A percentile compares a stretch with the other conserved stretches of the same genome.
Evolutionary conservation across 495 filamentous ascomycete species (phyloP).

Genomic region (Aspergillus baeticus): DNA sequence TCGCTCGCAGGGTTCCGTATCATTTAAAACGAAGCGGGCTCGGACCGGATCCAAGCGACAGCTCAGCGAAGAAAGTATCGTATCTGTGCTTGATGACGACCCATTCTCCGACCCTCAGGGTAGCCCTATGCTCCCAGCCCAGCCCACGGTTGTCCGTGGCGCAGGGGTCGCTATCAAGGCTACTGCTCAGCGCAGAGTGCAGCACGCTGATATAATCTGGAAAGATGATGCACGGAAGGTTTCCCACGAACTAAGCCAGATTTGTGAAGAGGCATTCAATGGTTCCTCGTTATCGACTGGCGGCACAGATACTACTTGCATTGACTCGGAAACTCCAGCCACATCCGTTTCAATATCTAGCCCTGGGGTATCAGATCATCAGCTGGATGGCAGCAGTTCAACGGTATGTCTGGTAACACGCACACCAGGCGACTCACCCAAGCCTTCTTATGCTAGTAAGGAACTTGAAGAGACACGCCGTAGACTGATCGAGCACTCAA

Average conservation of each 20-base stretch:
- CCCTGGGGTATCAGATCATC: conserved; percentile 24
- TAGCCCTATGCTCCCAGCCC: conserved; percentile 42
- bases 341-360: conserved; percentile 46
- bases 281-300: conserved; percentile 58
- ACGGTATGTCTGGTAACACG: background rate
- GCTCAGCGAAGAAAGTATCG: conserved; percentile 30
- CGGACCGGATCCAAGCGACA: conserved; percentile 20
- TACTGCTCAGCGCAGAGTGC: conserved; percentile 36
- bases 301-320: conserved; percentile 41
- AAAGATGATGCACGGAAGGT: conserved; percentile 62
- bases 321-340: conserved; percentile 52
- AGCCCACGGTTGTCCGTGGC: conserved; percentile 38
- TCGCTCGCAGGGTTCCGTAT: conserved; percentile 40
- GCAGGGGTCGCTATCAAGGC: conserved; percentile 26
- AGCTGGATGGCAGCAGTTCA: conserved; percentile 2
- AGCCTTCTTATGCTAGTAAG: conserved; percentile 43
- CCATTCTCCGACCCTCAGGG: conserved; percentile 22
- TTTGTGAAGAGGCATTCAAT: conserved; percentile 84
- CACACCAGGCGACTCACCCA: conserved; percentile 17
- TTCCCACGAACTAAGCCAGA: conserved; percentile 64
- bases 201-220: conserved; percentile 50
- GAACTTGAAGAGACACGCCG: conserved; percentile 58
- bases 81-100: conserved; percentile 20
- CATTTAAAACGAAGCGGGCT: conserved; percentile 21
- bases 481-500: conserved; percentile 49